Evolutionary conservation across 2,329 filamentous ascomycete species (phyloP).

Genomic region (Neopestalotiopsis clavispora): DNA sequence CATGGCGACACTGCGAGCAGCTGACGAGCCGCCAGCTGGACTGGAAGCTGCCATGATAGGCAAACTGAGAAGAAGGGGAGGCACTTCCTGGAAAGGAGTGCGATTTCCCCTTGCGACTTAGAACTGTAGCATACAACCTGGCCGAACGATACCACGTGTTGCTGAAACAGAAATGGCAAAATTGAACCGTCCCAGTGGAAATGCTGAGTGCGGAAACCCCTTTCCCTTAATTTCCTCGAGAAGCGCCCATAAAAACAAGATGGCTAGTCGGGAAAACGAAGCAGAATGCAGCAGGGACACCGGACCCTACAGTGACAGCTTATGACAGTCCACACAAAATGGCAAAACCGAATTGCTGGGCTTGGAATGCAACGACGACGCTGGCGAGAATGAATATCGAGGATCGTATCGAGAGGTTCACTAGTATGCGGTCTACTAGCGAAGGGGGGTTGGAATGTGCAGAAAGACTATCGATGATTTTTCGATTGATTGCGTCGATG

Average conservation of each 20-base stretch:
- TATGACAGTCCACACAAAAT: neutral
- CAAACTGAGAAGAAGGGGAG: slow-evolving; percentile 6
- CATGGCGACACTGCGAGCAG: slow-evolving; percentile 24
- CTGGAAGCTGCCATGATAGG: slow-evolving; percentile 49
- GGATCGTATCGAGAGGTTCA: neutral
- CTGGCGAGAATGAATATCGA: slow-evolving; percentile 10
- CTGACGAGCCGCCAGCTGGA: slow-evolving; percentile 39
- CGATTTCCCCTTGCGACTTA: slow-evolving; percentile 32
- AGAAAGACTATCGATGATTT: neutral
- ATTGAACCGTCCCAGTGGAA: neutral
- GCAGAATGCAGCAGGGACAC: slow-evolving; percentile 23
- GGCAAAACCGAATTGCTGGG: slow-evolving; percentile 14
- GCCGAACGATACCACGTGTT: slow-evolving; percentile 24
- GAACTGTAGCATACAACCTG: slow-evolving; percentile 34
- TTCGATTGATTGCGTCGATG: neutral
- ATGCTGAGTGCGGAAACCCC: neutral
- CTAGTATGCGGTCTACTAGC: slow-evolving; percentile 1
- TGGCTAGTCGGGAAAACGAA: slow-evolving; percentile 20
- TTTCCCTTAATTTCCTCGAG: neutral
- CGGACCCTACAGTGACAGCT: slow-evolving; percentile 25
- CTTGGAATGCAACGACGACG: slow-evolving; percentile 17
- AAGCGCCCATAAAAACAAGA: neutral
- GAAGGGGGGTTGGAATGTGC: slow-evolving; percentile 4
- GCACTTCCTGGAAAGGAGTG: slow-evolving; percentile 26
- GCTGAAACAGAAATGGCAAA: neutral